Percentiles rank a stretch among this genome's conserved stretches.
phyloP scores from a whole-genome alignment of 495 filamentous ascomycete genomes.

The Penicillium cinerascens region DNA sequence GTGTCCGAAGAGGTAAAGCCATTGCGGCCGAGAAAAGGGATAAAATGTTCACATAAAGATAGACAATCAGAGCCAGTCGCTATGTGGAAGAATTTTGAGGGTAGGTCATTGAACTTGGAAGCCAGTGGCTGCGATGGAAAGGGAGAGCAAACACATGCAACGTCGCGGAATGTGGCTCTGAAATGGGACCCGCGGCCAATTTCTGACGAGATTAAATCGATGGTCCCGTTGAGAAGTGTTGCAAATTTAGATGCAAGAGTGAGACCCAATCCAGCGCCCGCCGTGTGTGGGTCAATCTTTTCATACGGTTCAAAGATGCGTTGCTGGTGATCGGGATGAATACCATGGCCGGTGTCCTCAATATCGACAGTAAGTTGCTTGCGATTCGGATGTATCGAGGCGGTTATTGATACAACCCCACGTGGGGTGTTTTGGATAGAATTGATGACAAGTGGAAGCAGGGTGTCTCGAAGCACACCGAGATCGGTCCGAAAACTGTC shows the following conservation, averaged over 20 bases:
- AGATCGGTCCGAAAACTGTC: constrained; percentile 7
- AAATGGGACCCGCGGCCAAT: constrained; percentile 13
- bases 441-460: constrained; percentile 13
- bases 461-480: constrained; percentile 9
- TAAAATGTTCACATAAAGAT: not conserved
- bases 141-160: not conserved
- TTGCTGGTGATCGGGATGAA: constrained; percentile 7
- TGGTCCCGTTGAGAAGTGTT: constrained; percentile 7
- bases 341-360: constrained; percentile 12
- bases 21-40: not conserved
- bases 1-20: not conserved
- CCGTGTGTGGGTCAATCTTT: constrained; percentile 9
- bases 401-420: constrained; percentile 5
- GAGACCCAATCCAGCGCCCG: constrained; percentile 16
- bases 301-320: constrained; percentile 18
- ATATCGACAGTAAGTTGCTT: constrained; percentile 11
- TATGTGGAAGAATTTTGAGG: constrained; percentile 1
- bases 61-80: not conserved
- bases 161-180: constrained; percentile 7
- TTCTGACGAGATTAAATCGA: constrained; percentile 12
- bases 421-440: constrained; percentile 8
- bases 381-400: not conserved
- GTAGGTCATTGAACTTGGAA: not conserved
- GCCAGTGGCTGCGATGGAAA: not conserved
- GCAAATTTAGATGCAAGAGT: constrained; percentile 14